Conservation (phyloP, 1,284 basidiomycete genomes). For the Ceratobasidium sp. region DNA sequence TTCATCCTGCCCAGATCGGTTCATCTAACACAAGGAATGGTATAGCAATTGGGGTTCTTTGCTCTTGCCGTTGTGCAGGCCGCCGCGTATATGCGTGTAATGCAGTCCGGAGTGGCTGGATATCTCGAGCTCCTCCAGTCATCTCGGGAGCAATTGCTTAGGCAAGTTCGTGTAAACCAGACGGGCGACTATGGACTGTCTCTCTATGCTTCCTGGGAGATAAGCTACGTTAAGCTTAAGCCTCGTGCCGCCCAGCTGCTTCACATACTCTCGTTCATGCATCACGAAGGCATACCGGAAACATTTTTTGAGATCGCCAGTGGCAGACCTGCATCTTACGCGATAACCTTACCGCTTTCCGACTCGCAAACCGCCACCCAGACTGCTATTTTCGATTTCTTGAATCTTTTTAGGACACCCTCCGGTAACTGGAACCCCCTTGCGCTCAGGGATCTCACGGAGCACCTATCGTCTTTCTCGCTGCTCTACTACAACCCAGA, state of each 20-base stretch:
- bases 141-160: background rate
- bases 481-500: background rate
- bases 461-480: background rate
- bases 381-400: background rate
- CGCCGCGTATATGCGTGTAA: conserved; percentile 19
- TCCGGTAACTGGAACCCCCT: background rate
- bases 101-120: background rate
- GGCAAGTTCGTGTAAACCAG: background rate
- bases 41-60: conserved; percentile 7
- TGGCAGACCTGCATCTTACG: background rate
- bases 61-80: conserved; percentile 15
- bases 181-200: background rate
- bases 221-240: background rate
- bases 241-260: background rate
- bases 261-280: conserved; percentile 16
- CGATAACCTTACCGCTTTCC: background rate
- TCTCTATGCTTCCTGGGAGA: conserved; percentile 1
- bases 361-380: background rate
- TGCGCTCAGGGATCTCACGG: background rate
- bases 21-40: background rate
- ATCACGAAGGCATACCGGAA: conserved; percentile 16
- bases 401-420: background rate
- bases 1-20: background rate
- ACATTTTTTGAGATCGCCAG: conserved; percentile 1
- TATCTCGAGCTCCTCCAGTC: background rate